phyloP scores from a whole-genome alignment of 2,329 filamentous ascomycete genomes.

The Davidsoniella neocaledoniae region DNA sequence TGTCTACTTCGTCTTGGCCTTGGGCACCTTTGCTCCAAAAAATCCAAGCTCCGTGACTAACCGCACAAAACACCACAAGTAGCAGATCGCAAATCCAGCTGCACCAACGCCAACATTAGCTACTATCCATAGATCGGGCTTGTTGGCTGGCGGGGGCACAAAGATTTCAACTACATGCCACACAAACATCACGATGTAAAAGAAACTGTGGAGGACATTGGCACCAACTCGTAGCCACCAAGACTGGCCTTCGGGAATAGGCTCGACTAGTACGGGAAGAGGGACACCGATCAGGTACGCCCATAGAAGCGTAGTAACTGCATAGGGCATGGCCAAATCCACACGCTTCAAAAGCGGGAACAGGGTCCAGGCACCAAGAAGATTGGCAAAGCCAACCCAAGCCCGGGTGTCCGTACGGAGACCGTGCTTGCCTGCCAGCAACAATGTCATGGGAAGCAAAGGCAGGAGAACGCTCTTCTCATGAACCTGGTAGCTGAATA shows the following conservation, averaged over 20 bases:
- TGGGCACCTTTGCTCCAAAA: constrained; percentile 20
- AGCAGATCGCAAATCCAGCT: constrained; percentile 71
- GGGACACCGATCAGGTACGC: constrained; percentile 79
- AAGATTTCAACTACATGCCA: constrained; percentile 70
- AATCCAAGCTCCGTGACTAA: constrained; percentile 43
- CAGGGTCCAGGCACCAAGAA: constrained; percentile 81
- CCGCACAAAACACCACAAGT: constrained; percentile 76
- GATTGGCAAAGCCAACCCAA: constrained; percentile 94
- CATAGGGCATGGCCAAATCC: constrained; percentile 68
- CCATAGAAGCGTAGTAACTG: constrained; percentile 73
- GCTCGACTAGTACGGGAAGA: constrained; percentile 45
- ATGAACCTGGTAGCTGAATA: constrained; percentile 96
- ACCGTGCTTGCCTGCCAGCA: constrained; percentile 64
- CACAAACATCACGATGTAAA: constrained; percentile 59
- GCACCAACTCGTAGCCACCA: constrained; percentile 28
- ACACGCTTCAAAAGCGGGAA: constrained; percentile 80
- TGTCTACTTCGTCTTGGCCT: constrained; percentile 24
- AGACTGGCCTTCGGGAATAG: constrained; percentile 13
- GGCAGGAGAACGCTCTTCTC: constrained; percentile 94
- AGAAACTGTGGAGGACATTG: constrained; percentile 50
- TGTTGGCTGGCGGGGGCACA: constrained; percentile 49
- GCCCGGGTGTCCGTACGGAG: constrained; percentile 59
- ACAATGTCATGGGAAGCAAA: constrained; percentile 78
- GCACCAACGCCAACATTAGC: constrained; percentile 76
- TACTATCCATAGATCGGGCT: constrained; percentile 91